Evolutionary conservation across 805 yeast species (phyloP).

Genomic region (Candida ovalis): DNA sequence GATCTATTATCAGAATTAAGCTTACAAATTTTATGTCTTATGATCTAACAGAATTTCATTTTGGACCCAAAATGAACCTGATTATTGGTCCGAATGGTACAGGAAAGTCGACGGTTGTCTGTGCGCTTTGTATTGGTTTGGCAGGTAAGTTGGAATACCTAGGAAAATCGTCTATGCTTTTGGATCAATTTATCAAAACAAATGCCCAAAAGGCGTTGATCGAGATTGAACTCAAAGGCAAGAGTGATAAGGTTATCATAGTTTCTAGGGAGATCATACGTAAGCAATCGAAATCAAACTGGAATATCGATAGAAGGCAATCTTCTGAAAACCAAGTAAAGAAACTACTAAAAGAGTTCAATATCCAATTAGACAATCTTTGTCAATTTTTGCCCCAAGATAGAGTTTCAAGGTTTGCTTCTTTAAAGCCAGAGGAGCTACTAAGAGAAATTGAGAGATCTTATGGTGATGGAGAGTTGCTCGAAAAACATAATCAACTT

Average conservation of each 20-base stretch:
- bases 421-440: slow-evolving; percentile 68
- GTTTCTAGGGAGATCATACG: slow-evolving; percentile 43
- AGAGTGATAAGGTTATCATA: slow-evolving; percentile 32
- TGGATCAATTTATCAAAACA: slow-evolving; percentile 67
- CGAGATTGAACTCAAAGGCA: slow-evolving; percentile 47
- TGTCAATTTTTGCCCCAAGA: slow-evolving; percentile 97
- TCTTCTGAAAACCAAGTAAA: slow-evolving; percentile 45
- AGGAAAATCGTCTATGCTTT: slow-evolving; percentile 60
- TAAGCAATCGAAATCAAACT: slow-evolving; percentile 42
- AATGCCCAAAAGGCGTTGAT: slow-evolving; percentile 48
- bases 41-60: slow-evolving; percentile 60
- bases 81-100: slow-evolving; percentile 96
- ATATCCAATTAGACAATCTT: slow-evolving; percentile 84
- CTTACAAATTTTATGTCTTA: slow-evolving; percentile 68
- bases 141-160: slow-evolving; percentile 74
- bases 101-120: slow-evolving; percentile 89
- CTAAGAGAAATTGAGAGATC: slow-evolving; percentile 79
- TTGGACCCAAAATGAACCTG: slow-evolving; percentile 84
- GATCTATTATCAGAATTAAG: slow-evolving; percentile 47
- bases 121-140: slow-evolving; percentile 86
- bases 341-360: slow-evolving; percentile 42
- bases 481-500: slow-evolving; percentile 53
- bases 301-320: slow-evolving; percentile 43
- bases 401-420: slow-evolving; percentile 88
- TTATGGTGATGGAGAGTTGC: slow-evolving; percentile 57